Conservation (phyloP, 1,284 basidiomycete genomes). For the Trichosporon inkin region DNA sequence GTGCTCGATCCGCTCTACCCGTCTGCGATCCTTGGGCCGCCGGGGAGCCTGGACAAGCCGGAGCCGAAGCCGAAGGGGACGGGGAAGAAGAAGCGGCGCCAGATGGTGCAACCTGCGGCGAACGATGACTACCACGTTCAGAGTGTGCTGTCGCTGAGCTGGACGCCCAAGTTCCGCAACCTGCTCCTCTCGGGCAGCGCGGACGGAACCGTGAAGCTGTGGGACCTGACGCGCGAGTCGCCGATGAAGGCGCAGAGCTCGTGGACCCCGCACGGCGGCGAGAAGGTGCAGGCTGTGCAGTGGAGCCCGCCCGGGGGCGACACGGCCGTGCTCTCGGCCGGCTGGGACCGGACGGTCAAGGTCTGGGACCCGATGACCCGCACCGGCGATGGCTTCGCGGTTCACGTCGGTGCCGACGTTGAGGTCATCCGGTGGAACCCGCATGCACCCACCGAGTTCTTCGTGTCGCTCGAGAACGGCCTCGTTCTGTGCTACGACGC, state of each 20-base stretch:
- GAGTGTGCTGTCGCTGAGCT: conserved; percentile 83
- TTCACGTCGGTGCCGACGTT: conserved; percentile 79
- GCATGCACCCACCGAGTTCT: conserved; percentile 81
- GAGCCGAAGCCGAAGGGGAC: conserved; percentile 71
- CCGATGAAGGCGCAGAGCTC: conserved; percentile 65
- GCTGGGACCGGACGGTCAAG: conserved; percentile 87
- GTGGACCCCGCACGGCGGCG: conserved; percentile 75
- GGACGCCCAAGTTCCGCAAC: conserved; percentile 86
- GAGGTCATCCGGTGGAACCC: conserved; percentile 95
- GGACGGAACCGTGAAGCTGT: conserved; percentile 92
- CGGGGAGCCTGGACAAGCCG: conserved; percentile 67
- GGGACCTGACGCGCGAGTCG: conserved; percentile 81
- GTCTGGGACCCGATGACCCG: conserved; percentile 89
- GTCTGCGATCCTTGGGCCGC: conserved; percentile 75
- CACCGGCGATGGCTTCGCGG: conserved; percentile 66
- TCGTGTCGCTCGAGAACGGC: conserved; percentile 90
- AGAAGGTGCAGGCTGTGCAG: conserved; percentile 96
- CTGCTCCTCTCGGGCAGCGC: conserved; percentile 88
- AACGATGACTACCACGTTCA: conserved; percentile 83
- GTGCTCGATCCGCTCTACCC: conserved; percentile 93
- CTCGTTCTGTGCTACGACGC: conserved; percentile 88
- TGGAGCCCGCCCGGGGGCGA: conserved; percentile 76
- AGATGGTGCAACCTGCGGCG: conserved; percentile 65
- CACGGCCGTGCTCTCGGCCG: conserved; percentile 83
- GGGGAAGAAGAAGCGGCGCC: conserved; percentile 92